phyloP scores from a whole-genome alignment of 2,329 filamentous ascomycete species.

The Tympanopsis confertula region DNA sequence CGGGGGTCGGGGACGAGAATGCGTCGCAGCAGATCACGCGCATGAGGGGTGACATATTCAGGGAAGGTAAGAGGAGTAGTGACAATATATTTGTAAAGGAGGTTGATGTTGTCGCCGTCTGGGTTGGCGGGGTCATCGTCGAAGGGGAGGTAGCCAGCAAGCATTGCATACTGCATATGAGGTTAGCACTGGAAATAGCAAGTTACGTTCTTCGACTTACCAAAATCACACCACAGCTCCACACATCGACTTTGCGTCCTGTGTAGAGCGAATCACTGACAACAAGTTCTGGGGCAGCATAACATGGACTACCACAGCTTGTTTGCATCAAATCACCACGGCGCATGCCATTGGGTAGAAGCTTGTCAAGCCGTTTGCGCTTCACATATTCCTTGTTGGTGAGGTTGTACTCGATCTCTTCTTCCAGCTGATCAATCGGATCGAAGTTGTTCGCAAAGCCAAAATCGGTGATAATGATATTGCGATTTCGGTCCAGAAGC shows the following conservation, averaged over 20 bases:
- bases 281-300: slow-evolving; percentile 90
- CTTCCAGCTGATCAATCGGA: slow-evolving; percentile 71
- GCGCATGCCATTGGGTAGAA: slow-evolving; percentile 63
- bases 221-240: slow-evolving; percentile 97
- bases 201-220: slow-evolving; percentile 45
- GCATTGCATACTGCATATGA: slow-evolving; percentile 75
- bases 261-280: slow-evolving; percentile 97
- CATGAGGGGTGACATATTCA: slow-evolving; percentile 96
- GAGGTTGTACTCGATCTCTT: slow-evolving; percentile 81
- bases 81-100: slow-evolving; percentile 98
- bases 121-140: slow-evolving; percentile 97
- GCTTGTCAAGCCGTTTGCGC: slow-evolving; percentile 69
- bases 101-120: slow-evolving; percentile 97
- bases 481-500: slow-evolving; percentile 86
- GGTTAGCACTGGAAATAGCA: background rate
- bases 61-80: slow-evolving; percentile 94
- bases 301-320: slow-evolving; percentile 94
- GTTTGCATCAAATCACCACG: slow-evolving; percentile 97
- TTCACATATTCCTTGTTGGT: slow-evolving; percentile 82
- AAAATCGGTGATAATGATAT: slow-evolving; percentile 99
- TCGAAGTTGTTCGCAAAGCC: slow-evolving; percentile 98
- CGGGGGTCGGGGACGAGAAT: slow-evolving; percentile 92
- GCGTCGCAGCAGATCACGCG: slow-evolving; percentile 77
- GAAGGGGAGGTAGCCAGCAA: slow-evolving; percentile 93
- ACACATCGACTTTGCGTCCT: slow-evolving; percentile 93